Base-by-base conservation (phyloP, 768 basidiomycete species). In the Leccinum variicolor region DNA sequence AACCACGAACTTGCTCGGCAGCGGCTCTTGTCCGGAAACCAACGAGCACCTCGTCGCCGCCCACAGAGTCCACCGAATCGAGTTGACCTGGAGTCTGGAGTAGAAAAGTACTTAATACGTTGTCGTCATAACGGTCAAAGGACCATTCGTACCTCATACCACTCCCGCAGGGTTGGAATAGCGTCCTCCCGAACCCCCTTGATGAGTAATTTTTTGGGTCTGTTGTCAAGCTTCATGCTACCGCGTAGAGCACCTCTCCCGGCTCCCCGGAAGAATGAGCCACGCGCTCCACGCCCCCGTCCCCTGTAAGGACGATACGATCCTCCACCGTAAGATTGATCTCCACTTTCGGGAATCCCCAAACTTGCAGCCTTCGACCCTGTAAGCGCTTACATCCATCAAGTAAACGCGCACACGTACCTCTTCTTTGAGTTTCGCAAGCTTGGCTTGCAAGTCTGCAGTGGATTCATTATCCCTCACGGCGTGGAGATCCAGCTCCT, bases 141-240 rank as follows among this genome's bases (percentile, higher is more conserved):
- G 43, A 53, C 2, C 21, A 6, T 14, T 62, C 74, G 21, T 66
- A 90, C 86, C 80, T 92, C 90, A 69, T 88, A 96, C 89, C 91
- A 95, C 63, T 90, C 86, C 60, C 82, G 83, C 58, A 94, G 75
- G 6, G 82, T 79, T 59, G 86, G 84, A 31, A 84, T 60, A 29
- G 76, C 76, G n/a, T 76, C 76, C 19, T 81, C 79, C 34, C 77
- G 73, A 9, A 82, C 83, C 36, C 87, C 90, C 66, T 90, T 87
- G 28, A 97, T 76, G 21, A 89, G 73, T 23, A 97, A 74, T 71
- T 84, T 87, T 75, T 86, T 89, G 10, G 94, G 90, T 17, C 94
- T 84, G 66, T 94, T 93, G 71, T 97, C 94, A 28, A 97, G 82
- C 67, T 90, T 90, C 88, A 96, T 89, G 65, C 86, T 92, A 10